phyloP scores from a whole-genome alignment of 768 basidiomycete species.

The Mrakia blollopis region DNA sequence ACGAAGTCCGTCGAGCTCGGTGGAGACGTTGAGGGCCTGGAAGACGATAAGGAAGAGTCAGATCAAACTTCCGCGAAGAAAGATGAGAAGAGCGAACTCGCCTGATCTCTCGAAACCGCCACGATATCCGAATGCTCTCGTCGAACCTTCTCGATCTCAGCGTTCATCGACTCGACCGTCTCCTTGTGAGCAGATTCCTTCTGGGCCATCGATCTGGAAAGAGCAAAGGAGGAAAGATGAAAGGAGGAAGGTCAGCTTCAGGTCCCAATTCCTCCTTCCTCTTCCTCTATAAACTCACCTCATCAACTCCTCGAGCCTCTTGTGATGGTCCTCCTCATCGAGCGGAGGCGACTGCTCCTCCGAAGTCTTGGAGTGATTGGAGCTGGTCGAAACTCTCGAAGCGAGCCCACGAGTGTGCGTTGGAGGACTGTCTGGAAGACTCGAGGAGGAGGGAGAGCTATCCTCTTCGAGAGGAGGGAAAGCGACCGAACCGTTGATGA shows the following conservation, averaged over 20 bases:
- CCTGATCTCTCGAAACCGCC: conserved; percentile 78
- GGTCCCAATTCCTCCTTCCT: neutral
- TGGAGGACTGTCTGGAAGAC: neutral
- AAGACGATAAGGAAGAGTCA: neutral
- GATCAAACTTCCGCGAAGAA: too few species aligned
- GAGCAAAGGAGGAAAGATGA: conserved; percentile 33
- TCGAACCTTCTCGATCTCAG: conserved; percentile 56
- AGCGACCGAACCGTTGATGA: neutral
- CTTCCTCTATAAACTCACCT: conserved; percentile 52
- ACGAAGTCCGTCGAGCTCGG: conserved; percentile 61
- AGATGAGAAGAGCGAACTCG: conserved; percentile 41
- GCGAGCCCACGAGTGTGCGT: neutral
- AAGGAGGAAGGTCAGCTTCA: conserved; percentile 20
- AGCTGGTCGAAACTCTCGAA: neutral
- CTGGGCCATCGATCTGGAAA: conserved; percentile 83
- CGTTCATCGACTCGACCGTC: conserved; percentile 63
- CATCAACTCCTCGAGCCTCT: conserved; percentile 86
- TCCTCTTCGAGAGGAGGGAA: neutral
- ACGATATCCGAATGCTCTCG: conserved; percentile 77
- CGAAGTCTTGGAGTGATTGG: conserved; percentile 1
- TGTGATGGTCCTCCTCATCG: conserved; percentile 55
- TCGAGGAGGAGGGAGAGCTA: neutral
- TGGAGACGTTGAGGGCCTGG: conserved; percentile 80
- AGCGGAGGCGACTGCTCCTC: neutral
- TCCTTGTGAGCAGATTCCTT: conserved; percentile 90